Percentiles rank a stretch among this genome's conserved stretches.
These are phyloP conservation scores for Datisca glomerata DNA, from an alignment of 306 rosid species.

Conservation along the genomic window DNA sequence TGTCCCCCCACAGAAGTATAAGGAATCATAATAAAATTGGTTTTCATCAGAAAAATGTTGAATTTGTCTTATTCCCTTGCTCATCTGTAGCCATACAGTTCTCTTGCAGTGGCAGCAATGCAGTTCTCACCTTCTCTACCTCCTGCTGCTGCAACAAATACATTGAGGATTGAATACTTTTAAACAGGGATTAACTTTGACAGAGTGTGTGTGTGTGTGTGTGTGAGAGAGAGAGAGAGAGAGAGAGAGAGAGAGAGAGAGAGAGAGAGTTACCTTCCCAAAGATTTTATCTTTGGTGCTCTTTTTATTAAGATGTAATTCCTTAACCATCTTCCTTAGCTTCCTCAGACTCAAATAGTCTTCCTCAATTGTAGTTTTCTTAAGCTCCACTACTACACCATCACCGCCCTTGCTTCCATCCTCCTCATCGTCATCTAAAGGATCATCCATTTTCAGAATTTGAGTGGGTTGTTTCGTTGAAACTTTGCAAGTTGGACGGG, in stretches of 20 bases:
- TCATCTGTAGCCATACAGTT: conserved; percentile 26
- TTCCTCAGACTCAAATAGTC: conserved; percentile 23
- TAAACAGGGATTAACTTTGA: neutral
- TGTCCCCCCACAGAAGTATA: neutral
- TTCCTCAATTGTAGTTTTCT: too few species aligned
- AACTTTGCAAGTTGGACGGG: conserved; percentile 23
- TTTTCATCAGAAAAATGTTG: neutral
- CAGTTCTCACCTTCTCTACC: conserved; percentile 43
- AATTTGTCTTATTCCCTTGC: neutral
- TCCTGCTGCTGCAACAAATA: conserved; percentile 10
- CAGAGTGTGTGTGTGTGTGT: too few species aligned
- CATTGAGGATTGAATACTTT: neutral
- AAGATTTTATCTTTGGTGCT: conserved; percentile 8
- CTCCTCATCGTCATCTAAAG: conserved; percentile 14
- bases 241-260: neutral
- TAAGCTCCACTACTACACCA: too few species aligned
- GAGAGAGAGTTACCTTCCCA: conserved; percentile 12
- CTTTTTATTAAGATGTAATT: conserved; percentile 3
- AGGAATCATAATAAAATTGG: neutral
- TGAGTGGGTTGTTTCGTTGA: conserved; percentile 7
- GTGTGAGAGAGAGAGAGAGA: neutral
- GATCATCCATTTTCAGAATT: neutral
- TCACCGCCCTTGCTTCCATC: neutral
- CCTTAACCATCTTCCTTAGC: conserved; percentile 38
- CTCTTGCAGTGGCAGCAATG: conserved; percentile 54